phyloP scores from a whole-genome alignment of 352 stramenopile genomes.

The Peronospora farinosa region DNA sequence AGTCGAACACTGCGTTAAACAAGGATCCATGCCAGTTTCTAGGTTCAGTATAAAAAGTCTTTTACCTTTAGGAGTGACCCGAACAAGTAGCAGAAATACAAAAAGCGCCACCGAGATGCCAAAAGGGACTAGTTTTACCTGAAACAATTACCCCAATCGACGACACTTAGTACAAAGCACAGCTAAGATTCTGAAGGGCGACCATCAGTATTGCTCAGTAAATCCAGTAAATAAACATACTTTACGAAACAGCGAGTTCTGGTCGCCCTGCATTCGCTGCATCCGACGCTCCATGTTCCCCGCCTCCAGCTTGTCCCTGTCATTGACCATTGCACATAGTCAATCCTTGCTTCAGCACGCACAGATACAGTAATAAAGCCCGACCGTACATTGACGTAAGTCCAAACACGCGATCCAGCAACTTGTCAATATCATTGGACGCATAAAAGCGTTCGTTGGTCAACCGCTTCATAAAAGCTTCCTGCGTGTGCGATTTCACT shows the following conservation, averaged over 20 bases:
- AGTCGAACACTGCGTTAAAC: conserved; percentile 1
- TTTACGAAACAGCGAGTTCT: conserved; percentile 79
- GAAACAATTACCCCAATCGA: neutral
- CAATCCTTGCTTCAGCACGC: conserved; percentile 1
- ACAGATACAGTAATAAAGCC: conserved; percentile 2
- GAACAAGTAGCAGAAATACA: conserved; percentile 62
- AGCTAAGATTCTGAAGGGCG: conserved; percentile 11
- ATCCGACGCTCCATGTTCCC: conserved; percentile 85
- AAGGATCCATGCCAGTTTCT: neutral
- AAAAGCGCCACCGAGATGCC: conserved; percentile 68
- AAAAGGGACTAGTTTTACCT: conserved; percentile 81
- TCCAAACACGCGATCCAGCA: conserved; percentile 73
- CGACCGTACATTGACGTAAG: conserved; percentile 72
- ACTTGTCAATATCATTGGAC: conserved; percentile 66
- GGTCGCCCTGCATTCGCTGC: conserved; percentile 74
- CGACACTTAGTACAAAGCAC: neutral
- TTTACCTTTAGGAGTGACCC: conserved; percentile 66
- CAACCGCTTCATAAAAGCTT: conserved; percentile 78
- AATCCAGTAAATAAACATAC: conserved; percentile 25
- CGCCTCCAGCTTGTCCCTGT: conserved; percentile 76
- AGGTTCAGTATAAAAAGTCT: neutral
- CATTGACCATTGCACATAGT: conserved; percentile 3
- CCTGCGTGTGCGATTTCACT: conserved; percentile 55
- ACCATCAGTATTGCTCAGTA: conserved; percentile 1
- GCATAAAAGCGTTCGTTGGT: conserved; percentile 73